Base-by-base conservation (phyloP, 768 basidiomycete genomes). In the Serendipita indica region DNA sequence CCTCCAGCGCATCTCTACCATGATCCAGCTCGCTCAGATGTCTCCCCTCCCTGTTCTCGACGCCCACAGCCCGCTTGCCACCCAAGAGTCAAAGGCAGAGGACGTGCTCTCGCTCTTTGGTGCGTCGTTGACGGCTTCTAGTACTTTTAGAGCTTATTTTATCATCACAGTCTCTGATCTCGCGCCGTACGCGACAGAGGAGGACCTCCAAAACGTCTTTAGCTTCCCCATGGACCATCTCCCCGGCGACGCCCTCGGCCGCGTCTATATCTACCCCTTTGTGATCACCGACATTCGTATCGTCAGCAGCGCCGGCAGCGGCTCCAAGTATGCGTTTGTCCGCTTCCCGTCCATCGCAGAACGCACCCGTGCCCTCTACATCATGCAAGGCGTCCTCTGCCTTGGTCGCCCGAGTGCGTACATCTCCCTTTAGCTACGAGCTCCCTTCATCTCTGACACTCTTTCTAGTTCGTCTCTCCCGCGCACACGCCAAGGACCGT, bases 371-470 rank as follows among this genome's bases (percentile, higher is more conserved):
- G 45, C 45, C 25, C 45, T 46, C 25, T 46, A 46, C 45, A 46
- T 46, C 45, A 46, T 46, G 45, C 45, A 46, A 27, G 45, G 45
- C 45, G 45, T 46, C 13, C 45, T 46, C 27, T 46, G 45, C 45
- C 13, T 46, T 27, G 45, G 45, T 10, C 45, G 45, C 22, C 45
- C 45, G 22, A 46, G 45, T 46, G 22, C 12, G 45, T 20, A 46
- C 14, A 13, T 27, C 37, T 27, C 12, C 12, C 13, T 46, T 27
- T 46, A 27, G 12, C 13, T 12, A 13, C 13, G 10, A 10, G n/a
- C 14, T 46, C 22, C 14, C 25, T 13, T 10, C 13, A 13, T 10
- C 14, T 46, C 45, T 16, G 12, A 16, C 2, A 12, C 25, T 13
- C 12, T 1, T 16, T 12, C 12, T 13, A 46, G 45, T 46, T 27